Conservation (phyloP, 2,329 filamentous ascomycete genomes). For the Cylindrodendrum hubeiense region DNA sequence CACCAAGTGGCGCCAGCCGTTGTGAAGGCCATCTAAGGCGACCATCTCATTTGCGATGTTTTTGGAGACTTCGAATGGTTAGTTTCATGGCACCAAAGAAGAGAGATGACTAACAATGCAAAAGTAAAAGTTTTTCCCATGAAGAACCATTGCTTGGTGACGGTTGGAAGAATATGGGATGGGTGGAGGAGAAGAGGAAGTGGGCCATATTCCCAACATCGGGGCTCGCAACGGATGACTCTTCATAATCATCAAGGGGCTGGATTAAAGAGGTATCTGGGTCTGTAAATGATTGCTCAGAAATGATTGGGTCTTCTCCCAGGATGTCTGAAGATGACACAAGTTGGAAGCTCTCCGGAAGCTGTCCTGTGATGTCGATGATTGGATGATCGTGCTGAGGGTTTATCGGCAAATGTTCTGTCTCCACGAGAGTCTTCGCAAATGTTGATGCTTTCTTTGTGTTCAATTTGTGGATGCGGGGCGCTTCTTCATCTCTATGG, state of each 20-base stretch:
- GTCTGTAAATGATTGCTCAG: background rate
- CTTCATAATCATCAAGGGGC: background rate
- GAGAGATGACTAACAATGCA: background rate
- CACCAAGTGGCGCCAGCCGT: constrained; percentile 26
- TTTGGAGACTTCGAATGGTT: constrained; percentile 11
- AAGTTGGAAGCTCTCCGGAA: background rate
- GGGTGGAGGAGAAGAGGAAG: background rate
- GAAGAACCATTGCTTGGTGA: constrained; percentile 9
- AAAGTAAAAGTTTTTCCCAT: constrained; percentile 7
- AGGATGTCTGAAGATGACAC: background rate
- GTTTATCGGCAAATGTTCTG: background rate
- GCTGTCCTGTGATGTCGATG: background rate
- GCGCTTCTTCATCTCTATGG: background rate
- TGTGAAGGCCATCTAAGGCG: constrained; percentile 27
- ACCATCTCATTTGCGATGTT: constrained; percentile 29
- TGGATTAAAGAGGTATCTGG: background rate
- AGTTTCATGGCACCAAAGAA: background rate
- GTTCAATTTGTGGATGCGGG: background rate
- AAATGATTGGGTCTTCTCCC: background rate
- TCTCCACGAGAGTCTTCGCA: too few relatives aligned
- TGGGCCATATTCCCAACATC: background rate
- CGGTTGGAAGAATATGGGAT: background rate
- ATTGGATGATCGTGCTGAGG: background rate
- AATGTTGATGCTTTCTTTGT: background rate
- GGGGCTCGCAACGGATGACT: background rate